Conservation (phyloP, 106 monocot genomes). For the Chionographis japonica region DNA sequence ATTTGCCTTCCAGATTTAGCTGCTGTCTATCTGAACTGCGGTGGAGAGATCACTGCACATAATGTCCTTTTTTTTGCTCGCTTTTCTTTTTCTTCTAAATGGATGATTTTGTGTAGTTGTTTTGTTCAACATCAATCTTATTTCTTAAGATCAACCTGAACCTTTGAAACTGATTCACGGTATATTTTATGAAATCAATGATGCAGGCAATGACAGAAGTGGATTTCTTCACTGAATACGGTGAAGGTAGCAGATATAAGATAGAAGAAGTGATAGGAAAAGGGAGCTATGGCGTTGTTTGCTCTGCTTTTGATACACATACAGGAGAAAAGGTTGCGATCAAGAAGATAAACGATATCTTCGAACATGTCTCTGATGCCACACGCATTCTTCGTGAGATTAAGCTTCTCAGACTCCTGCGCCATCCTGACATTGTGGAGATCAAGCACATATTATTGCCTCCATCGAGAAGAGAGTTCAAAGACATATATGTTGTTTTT, state of each 20-base stretch:
- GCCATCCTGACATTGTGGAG: constrained; percentile 84
- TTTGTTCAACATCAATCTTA: too few relatives aligned
- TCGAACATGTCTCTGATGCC: constrained; percentile 83
- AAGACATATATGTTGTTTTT: constrained; percentile 82
- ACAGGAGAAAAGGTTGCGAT: constrained; percentile 79
- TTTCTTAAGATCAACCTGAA: background rate
- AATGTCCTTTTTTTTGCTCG: too few relatives aligned
- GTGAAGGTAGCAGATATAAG: constrained; percentile 63
- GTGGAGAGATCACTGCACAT: too few relatives aligned
- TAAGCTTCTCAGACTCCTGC: constrained; percentile 70
- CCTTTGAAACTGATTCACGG: background rate
- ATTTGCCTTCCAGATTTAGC: too few relatives aligned
- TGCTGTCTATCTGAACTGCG: too few relatives aligned
- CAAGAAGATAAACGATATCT: constrained; percentile 79
- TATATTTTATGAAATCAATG: background rate
- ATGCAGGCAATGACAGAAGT: constrained; percentile 43
- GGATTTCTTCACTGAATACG: constrained; percentile 79
- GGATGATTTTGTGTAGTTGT: too few relatives aligned
- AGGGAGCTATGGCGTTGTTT: constrained; percentile 85
- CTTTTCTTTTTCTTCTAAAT: too few relatives aligned
- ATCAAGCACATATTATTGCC: constrained; percentile 76
- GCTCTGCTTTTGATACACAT: constrained; percentile 65
- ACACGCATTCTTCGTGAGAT: constrained; percentile 83
- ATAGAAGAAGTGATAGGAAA: constrained; percentile 89
- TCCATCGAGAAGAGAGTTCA: constrained; percentile 73